Evolutionary conservation across 345 rosid genomes (phyloP).

Genomic region (Eucalyptus regnans): DNA sequence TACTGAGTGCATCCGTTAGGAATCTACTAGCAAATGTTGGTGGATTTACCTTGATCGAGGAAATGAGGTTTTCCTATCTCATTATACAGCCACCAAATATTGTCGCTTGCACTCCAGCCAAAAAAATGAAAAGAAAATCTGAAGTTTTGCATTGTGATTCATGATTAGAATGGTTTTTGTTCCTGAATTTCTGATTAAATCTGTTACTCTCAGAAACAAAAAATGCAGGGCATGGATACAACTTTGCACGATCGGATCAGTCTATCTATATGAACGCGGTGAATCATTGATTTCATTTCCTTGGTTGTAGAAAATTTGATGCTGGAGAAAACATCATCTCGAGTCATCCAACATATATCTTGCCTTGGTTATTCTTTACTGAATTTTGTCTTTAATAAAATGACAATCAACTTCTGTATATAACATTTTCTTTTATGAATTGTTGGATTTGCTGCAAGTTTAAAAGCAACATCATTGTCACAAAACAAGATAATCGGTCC

Average conservation of each 20-base stretch:
- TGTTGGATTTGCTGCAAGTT: accelerated
- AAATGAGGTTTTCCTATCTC: accelerated
- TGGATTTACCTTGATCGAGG: not conserved
- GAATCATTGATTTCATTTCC: not conserved
- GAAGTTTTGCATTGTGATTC: not conserved
- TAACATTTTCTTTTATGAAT: no score
- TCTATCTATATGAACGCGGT: no score
- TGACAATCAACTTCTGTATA: accelerated
- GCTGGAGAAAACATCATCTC: not conserved
- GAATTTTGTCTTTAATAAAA: no score
- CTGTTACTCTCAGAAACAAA: not conserved
- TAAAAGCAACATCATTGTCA: not conserved
- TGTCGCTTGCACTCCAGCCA: not conserved
- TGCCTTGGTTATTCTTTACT: not conserved
- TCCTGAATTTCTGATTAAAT: not conserved
- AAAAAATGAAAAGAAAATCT: not conserved
- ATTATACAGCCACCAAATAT: not conserved
- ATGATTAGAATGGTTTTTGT: not conserved
- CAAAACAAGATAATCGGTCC: not conserved
- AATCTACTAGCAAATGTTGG: accelerated
- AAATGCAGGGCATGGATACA: not conserved
- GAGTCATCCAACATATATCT: not conserved
- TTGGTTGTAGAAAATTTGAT: not conserved
- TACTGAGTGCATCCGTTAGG: accelerated
- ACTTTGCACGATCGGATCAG: not conserved